Conservation (phyloP, 148 eudicot genomes). For the Agrostemma githago region DNA sequence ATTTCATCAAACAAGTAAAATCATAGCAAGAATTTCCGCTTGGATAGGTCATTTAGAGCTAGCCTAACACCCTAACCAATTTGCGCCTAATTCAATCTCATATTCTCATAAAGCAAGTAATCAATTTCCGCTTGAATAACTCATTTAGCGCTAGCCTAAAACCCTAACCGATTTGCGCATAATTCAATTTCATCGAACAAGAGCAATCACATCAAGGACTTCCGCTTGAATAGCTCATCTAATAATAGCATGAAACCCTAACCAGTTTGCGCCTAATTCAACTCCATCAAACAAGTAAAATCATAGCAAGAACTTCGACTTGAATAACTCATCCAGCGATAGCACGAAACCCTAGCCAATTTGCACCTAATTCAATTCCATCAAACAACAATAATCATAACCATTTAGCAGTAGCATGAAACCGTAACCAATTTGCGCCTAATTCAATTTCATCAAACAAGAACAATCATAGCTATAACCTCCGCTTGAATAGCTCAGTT, state of each 20-base stretch:
- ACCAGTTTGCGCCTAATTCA: no score
- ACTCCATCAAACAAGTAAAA: not conserved
- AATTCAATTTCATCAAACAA: not conserved
- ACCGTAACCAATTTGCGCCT: not conserved
- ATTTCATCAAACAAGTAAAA: no score
- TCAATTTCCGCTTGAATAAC: no score
- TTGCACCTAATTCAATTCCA: no score
- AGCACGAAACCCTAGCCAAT: no score
- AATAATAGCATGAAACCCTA: no score
- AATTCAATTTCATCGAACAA: not conserved
- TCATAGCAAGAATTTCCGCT: no score
- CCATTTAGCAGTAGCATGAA: not conserved
- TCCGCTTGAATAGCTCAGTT: no score
- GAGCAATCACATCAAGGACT: not conserved
- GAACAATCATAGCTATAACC: not conserved
- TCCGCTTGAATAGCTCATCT: not conserved
- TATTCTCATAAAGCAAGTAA: no score
- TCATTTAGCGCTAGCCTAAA: no score
- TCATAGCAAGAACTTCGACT: not conserved
- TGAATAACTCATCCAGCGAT: not conserved
- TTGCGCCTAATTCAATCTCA: no score
- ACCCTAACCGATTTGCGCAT: no score
- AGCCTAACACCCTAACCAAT: not conserved
- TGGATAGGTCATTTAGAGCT: not conserved
- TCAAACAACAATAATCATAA: not conserved